These are phyloP conservation scores for Parmelia sp. DNA, from an alignment of 495 filamentous ascomycete species.

Conservation along the genomic window DNA sequence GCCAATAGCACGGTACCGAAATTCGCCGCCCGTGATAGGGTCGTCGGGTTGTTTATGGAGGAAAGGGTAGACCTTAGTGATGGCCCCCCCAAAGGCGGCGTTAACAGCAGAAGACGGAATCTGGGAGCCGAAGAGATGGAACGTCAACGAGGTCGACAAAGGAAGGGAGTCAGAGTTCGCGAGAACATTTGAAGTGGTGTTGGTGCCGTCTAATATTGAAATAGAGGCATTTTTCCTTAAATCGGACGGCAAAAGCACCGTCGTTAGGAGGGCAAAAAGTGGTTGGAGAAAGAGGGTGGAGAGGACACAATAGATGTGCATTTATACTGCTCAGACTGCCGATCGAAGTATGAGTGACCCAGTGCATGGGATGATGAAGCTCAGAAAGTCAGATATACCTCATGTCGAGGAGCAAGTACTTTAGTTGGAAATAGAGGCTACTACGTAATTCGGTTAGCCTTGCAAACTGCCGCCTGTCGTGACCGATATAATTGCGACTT, in stretches of 20 bases:
- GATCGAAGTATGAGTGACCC: not conserved
- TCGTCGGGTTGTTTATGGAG: not conserved
- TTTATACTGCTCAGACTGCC: not conserved
- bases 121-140: not conserved
- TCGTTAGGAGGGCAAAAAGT: not conserved
- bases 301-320: not conserved
- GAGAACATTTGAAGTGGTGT: not conserved
- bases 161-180: not conserved
- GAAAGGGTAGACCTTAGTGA: not conserved
- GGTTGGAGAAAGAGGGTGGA: not conserved
- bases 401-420: too few species aligned
- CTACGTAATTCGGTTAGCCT: not conserved
- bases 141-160: not conserved
- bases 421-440: too few species aligned
- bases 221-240: not conserved
- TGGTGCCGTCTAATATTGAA: not conserved
- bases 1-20: not conserved
- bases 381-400: not conserved
- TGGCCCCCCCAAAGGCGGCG: not conserved
- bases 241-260: not conserved
- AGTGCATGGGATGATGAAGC: not conserved
- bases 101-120: not conserved
- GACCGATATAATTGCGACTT: not conserved
- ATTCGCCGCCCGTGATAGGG: not conserved
- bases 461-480: not conserved